phyloP scores from a whole-genome alignment of 2,329 filamentous ascomycete species.

The Emericellopsis atlantica region DNA sequence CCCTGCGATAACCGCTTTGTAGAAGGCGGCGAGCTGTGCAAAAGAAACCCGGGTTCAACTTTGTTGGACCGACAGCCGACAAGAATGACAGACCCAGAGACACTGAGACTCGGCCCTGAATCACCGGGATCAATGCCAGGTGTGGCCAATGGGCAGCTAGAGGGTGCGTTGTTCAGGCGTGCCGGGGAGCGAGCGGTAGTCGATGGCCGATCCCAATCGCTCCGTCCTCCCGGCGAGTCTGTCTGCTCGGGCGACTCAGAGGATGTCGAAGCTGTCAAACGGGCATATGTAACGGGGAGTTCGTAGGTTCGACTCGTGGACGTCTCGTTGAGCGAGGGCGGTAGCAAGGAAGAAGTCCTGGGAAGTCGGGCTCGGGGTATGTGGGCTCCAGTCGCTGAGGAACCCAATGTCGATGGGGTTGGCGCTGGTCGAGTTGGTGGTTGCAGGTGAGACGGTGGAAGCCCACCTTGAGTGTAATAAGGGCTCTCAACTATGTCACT shows the following conservation, averaged over 20 bases:
- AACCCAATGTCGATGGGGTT: constrained; percentile 10
- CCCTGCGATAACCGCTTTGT: constrained; percentile 19
- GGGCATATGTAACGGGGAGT: too few species aligned
- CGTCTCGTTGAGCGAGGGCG: constrained; percentile 19
- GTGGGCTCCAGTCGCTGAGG: constrained; percentile 10
- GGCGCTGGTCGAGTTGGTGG: neutral
- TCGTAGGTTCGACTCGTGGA: neutral
- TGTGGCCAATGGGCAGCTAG: too few species aligned
- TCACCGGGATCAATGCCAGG: too few species aligned
- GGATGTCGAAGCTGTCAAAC: too few species aligned
- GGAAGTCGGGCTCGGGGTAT: constrained; percentile 20
- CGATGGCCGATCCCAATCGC: too few species aligned
- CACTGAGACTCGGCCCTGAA: constrained; percentile 28
- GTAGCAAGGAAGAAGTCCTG: constrained; percentile 30
- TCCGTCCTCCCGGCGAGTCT: too few species aligned
- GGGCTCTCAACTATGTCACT: neutral
- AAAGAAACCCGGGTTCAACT: constrained; percentile 24
- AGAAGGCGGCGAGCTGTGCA: constrained; percentile 15
- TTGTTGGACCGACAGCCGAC: constrained; percentile 22
- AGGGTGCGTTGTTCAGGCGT: too few species aligned
- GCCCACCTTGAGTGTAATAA: neutral
- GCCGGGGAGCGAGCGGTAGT: too few species aligned
- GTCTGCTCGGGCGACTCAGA: too few species aligned
- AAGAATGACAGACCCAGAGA: neutral
- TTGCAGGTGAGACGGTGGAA: neutral